phyloP scores from a whole-genome alignment of 345 rosid genomes.

The Sisymbrium altissimum region DNA sequence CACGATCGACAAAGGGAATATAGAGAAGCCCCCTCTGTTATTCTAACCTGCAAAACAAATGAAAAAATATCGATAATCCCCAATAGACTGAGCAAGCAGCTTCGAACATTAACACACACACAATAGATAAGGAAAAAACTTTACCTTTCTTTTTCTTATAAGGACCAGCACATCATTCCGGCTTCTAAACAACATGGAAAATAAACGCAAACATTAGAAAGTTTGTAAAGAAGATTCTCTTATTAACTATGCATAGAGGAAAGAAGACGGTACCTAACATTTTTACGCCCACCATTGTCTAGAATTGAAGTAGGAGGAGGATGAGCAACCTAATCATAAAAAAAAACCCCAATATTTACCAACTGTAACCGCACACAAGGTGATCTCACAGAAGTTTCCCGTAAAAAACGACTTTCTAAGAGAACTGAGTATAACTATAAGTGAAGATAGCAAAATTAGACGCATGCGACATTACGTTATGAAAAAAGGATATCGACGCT shows the following conservation, averaged over 20 bases:
- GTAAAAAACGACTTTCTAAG: background rate
- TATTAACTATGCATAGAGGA: background rate
- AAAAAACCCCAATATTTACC: conserved; percentile 4
- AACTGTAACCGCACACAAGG: background rate
- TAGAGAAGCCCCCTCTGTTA: conserved; percentile 72
- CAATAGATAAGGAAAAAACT: background rate
- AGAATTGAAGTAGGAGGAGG: conserved; percentile 50
- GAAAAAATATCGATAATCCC: background rate
- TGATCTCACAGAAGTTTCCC: background rate
- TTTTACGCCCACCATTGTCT: conserved; percentile 55
- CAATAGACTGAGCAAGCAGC: background rate
- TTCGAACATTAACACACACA: background rate
- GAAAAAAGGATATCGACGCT: no score
- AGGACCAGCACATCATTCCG: conserved; percentile 45
- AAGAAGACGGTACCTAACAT: conserved; percentile 43
- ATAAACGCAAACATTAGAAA: background rate
- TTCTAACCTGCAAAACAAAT: conserved; percentile 56
- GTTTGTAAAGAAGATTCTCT: background rate
- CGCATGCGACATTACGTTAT: background rate
- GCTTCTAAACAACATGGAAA: conserved; percentile 39
- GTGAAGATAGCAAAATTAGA: background rate
- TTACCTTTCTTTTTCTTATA: conserved; percentile 71
- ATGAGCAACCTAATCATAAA: conserved; percentile 46
- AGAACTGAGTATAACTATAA: background rate
- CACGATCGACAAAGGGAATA: conserved; percentile 88